Base-by-base conservation (phyloP, 257 asterid genomes). In the Eucommia ulmoides region DNA sequence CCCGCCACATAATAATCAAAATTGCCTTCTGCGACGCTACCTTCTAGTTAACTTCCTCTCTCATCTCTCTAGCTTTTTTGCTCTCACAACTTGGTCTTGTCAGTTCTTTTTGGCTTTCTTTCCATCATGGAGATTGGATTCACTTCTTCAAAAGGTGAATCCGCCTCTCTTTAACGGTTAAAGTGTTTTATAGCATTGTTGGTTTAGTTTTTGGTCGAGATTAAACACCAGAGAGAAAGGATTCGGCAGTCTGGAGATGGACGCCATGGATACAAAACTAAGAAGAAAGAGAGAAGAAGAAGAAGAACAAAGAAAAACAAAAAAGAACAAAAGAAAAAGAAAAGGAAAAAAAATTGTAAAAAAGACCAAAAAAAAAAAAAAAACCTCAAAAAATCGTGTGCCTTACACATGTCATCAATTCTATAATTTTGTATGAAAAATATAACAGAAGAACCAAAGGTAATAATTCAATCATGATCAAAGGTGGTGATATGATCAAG, bases 11-110 rank as follows among this genome's bases (percentile, higher is more conserved):
- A 45, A 88, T 84, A 46, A 88, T 70, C 0, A 95, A 88, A 19
- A 88, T 66, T 12, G 95, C 95, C 65, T 84, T 84, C 49, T 74
- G 81, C 11, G 97, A 88, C 22, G 95, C 97, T 53, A 88, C 71
- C 52, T 88, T 84, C 46, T 78, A 60, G 77, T 84, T 84, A 0
- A 69, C 71, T 67, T 79, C 89, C 55, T 75, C 93, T 53, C 73
- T 83, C 57, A 74, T 78, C 64, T 77, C 95, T 53, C 61, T 74
- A 2, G 56, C 67, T 60, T 74, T n/a, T 84, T 47, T 35, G 63
- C 65, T 65, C 78, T 72, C 72, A 70, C 59, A 56, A 57, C 76
- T 69, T 77, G 52, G 72, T 35, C 23, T 41, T 45, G 70, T 65
- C 67, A 23, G 48, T 6, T 38, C 41, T 70, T 52, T n/a, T n/a